Conservation (phyloP, 805 yeast genomes). For the Saccharomycopsis babjevae region DNA sequence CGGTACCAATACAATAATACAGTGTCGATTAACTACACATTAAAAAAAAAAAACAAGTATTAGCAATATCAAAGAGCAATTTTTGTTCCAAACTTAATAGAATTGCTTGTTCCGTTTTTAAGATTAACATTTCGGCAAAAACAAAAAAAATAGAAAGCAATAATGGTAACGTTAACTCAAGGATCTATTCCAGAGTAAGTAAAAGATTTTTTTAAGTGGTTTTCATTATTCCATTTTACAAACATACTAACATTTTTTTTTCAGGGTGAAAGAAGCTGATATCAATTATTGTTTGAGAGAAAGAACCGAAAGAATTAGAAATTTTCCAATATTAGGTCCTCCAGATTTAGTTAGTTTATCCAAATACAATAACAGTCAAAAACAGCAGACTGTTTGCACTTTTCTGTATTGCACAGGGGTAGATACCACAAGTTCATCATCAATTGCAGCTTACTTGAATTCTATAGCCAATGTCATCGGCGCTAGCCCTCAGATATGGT, state of each 20-base stretch:
- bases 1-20: too few relatives aligned
- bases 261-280: constrained; percentile 46
- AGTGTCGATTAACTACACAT: too few relatives aligned
- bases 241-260: background rate
- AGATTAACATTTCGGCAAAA: background rate
- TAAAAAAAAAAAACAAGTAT: too few relatives aligned
- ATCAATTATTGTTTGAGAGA: constrained; percentile 52
- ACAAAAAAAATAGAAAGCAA: background rate
- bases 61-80: too few relatives aligned
- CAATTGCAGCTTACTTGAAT: constrained; percentile 68
- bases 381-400: constrained; percentile 53
- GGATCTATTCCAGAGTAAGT: constrained; percentile 57
- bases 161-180: constrained; percentile 32
- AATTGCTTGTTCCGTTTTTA: too few relatives aligned
- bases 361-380: constrained; percentile 30
- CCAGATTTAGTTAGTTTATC: constrained; percentile 47
- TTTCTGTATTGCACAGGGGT: constrained; percentile 66
- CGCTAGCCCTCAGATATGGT: constrained; percentile 62
- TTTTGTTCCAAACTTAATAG: too few relatives aligned
- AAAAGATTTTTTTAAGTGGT: constrained; percentile 17
- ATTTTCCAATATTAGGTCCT: constrained; percentile 62
- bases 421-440: constrained; percentile 66
- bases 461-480: constrained; percentile 53
- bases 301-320: constrained; percentile 48
- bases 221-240: background rate